Evolutionary conservation across 257 asterid species (phyloP), one percentile per base, ranked within the genome.

Genomic region (Oldenlandia corymbosa): DNA sequence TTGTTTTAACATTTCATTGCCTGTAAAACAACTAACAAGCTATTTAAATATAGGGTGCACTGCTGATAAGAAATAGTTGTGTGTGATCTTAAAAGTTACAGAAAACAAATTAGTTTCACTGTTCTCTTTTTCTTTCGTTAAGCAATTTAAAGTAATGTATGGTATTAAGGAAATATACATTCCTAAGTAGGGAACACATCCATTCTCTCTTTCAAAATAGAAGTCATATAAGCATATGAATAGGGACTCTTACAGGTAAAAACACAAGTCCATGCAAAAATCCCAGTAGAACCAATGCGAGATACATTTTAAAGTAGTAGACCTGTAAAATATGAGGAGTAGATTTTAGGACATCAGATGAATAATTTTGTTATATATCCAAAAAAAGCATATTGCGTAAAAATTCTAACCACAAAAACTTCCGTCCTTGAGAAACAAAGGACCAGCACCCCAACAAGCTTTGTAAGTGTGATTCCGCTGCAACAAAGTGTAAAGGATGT

Each of bases 381-480:
- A 26, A 28, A n/a, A n/a, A n/a, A 10, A 60, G 32, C 41, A 39
- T 12, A 3, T 39, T n/a, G 55, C 2, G 60, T 27, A 26, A 63
- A 51, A 56, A 75, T 45, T 69, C 73, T 36, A 6, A 92, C 97
- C 97, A 92, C 99, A 73, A 92, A 92, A 50, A 92, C 88, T 87
- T 92, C 95, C 7, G 96, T 82, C 81, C 87, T 82, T 1, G 99
- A 87, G 73, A 92, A 92, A 77, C 91, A 82, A 32, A 92, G 82
- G 52, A 92, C 99, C n/a, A 92, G 81, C 75, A 92, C 97, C 16
- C 99, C 99, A 2, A 92, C 99, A 16, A 92, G 91, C 87, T 92
- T 92, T 4, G 99, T 92, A 45, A 89, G 97, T 6, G 99, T 92
- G 80, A 92, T 92, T 69, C 99, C 99, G 69, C 99, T 92, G 94